A percentile compares a stretch with the other conserved stretches of the same genome.
Conservation (phyloP, 805 yeast genomes). For the Suhomyces emberorum region DNA sequence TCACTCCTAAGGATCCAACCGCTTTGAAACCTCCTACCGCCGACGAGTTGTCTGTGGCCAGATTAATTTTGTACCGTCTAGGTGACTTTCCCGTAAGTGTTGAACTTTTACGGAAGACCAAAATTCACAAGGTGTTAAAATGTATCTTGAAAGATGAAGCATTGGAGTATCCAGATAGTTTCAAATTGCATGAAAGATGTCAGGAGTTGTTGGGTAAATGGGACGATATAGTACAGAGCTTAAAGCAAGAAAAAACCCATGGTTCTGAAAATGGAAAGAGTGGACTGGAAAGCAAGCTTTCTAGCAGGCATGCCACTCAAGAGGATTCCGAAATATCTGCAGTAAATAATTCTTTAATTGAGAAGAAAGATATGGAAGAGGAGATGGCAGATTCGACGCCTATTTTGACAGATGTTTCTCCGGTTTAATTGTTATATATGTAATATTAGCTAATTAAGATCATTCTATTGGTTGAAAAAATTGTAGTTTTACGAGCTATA, state of each 20-base stretch:
- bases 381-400: slow-evolving; percentile 1
- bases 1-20: slow-evolving; percentile 34
- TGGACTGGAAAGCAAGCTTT: slow-evolving; percentile 2
- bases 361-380: slow-evolving; percentile 6
- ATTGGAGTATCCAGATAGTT: slow-evolving; percentile 42
- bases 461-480: neutral
- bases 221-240: slow-evolving; percentile 33
- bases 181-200: slow-evolving; percentile 45
- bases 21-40: slow-evolving; percentile 39
- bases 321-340: slow-evolving; percentile 14
- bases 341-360: slow-evolving; percentile 6
- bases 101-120: slow-evolving; percentile 42
- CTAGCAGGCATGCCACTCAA: slow-evolving; percentile 8
- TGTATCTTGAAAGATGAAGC: slow-evolving; percentile 41
- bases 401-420: slow-evolving; percentile 1
- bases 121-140: slow-evolving; percentile 51
- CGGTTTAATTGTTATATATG: slow-evolving; percentile 3
- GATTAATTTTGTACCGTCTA: slow-evolving; percentile 39
- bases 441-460: neutral
- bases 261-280: slow-evolving; percentile 3
- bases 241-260: slow-evolving; percentile 30
- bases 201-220: slow-evolving; percentile 40
- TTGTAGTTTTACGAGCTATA: no score
- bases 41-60: slow-evolving; percentile 41
- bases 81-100: slow-evolving; percentile 41